Conservation (phyloP, 768 basidiomycete genomes). For the Lentinula aciculospora region DNA sequence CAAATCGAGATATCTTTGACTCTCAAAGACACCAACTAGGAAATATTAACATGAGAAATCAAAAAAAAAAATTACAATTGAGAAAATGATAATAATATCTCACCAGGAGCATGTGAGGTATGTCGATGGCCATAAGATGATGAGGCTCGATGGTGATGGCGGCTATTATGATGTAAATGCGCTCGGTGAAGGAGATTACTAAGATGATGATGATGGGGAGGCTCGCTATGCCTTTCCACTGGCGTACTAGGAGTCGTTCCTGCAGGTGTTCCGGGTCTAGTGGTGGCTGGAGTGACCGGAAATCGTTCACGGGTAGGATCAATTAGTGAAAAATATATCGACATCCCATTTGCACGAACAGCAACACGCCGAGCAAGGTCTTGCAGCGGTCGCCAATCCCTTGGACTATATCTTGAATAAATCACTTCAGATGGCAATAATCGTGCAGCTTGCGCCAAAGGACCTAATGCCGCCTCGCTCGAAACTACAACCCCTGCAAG, state of each 20-base stretch:
- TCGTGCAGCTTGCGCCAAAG: conserved; percentile 44
- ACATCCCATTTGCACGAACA: conserved; percentile 58
- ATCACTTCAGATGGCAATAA: conserved; percentile 56
- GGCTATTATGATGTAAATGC: conserved; percentile 21
- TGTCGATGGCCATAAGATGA: conserved; percentile 10
- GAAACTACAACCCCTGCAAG: conserved; percentile 27
- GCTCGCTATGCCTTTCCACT: background rate
- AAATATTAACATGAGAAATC: conserved; percentile 19
- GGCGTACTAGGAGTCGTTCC: conserved; percentile 21
- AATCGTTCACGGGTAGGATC: conserved; percentile 59
- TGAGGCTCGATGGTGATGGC: conserved; percentile 23
- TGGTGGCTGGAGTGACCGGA: conserved; percentile 38
- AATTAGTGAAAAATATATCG: conserved; percentile 54
- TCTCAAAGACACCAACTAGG: conserved; percentile 69
- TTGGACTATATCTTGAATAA: conserved; percentile 53
- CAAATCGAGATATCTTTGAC: conserved; percentile 62
- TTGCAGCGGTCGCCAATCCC: conserved; percentile 50
- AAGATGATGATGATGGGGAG: conserved; percentile 1
- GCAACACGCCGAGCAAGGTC: conserved; percentile 41
- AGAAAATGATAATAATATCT: no score
- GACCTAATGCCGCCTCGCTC: conserved; percentile 45
- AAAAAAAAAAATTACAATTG: conserved; percentile 26
- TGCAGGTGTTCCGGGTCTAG: conserved; percentile 28
- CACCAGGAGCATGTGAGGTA: conserved; percentile 5
- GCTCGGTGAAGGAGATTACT: conserved; percentile 13